Evolutionary conservation across 2,329 filamentous ascomycete genomes (phyloP), one percentile per base, ranked within the genome.

Genomic region (Aaosphaeria pasadenensis): DNA sequence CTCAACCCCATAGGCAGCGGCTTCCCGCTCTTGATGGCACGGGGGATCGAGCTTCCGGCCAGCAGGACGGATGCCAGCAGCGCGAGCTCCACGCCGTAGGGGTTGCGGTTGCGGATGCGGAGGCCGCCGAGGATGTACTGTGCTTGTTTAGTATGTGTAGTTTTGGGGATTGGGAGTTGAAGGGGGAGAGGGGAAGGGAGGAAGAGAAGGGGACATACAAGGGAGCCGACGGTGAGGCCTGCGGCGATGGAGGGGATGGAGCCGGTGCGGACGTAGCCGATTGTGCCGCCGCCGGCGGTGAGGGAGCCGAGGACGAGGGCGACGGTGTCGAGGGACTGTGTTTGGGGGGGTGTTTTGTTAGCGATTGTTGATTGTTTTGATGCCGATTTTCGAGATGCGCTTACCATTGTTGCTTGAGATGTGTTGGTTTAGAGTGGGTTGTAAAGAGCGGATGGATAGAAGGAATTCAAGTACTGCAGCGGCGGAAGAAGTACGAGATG

Each of bases 11-110:
- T 78, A 1, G 94, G 92, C 45, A 99, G 82, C 1, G 89, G 88
- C 80, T 97, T 99, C 59, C 81, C 78, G 39, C 85, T 81, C 70
- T 85, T 89, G 63, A 99, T 84, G 4, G 91, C 94, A 45, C 94
- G 82, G 9, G 94, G 94, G 51, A 97, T 86, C 2, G 89, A 87
- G 39, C 88, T 88, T 17, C 90, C 91, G 2, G 81, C 92, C 33
- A 99, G 80, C 29, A 97, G 75, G n/a, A 90, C 63, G 1, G 89
- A 95, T 4, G 94, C 94, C 39, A 96, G 77, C 7, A 99, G 80
- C n/a, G 87, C 89, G 39, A 96, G 77, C 73, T 97, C 94, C 58
- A 95, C 75, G 53, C 92, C 94, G 70, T 94, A 96, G 3, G 88
- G 69, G 67, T 90, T 81, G 52, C 80, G 77, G 60, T 84, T 85